Evolutionary conservation across 169 alveolate genomes (phyloP).

Genomic region (Theileria orientalis): DNA sequence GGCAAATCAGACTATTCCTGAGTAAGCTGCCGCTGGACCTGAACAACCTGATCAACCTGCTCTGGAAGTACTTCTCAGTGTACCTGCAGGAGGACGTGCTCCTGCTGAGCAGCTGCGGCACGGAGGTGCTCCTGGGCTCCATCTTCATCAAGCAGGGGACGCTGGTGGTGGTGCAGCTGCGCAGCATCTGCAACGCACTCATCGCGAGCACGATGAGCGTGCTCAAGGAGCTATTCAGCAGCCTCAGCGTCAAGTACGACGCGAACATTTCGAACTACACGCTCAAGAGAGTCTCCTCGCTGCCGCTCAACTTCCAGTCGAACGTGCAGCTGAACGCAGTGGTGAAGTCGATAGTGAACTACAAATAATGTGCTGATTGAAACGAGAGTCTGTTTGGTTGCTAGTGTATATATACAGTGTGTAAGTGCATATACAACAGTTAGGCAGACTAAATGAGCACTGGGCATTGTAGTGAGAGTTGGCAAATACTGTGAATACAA

Average conservation of each 20-base stretch:
- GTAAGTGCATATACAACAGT: too few species aligned
- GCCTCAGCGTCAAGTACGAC: neutral
- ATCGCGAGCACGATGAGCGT: neutral
- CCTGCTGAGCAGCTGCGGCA: neutral
- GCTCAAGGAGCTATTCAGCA: constrained; percentile 4
- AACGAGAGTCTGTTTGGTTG: too few species aligned
- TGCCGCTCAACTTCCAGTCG: constrained; percentile 13
- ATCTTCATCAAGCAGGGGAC: neutral
- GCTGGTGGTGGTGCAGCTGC: constrained; percentile 5
- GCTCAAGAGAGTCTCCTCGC: constrained; percentile 8
- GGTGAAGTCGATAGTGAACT: too few species aligned
- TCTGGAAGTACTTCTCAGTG: neutral
- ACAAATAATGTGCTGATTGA: too few species aligned
- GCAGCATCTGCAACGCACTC: neutral
- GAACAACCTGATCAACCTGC: neutral
- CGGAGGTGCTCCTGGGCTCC: constrained; percentile 1
- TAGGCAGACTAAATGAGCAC: too few species aligned
- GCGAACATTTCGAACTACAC: neutral
- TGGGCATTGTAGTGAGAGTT: too few species aligned
- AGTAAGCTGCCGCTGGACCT: neutral
- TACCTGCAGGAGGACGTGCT: neutral
- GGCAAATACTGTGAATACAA: too few species aligned
- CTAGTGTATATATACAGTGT: too few species aligned
- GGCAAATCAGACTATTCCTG: constrained; percentile 3
- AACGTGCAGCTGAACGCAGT: constrained; percentile 6